A percentile compares a stretch with the other conserved stretches of the same genome.
phyloP scores from a whole-genome alignment of 164 flowering plant genomes.

The Sextonia rubra region DNA sequence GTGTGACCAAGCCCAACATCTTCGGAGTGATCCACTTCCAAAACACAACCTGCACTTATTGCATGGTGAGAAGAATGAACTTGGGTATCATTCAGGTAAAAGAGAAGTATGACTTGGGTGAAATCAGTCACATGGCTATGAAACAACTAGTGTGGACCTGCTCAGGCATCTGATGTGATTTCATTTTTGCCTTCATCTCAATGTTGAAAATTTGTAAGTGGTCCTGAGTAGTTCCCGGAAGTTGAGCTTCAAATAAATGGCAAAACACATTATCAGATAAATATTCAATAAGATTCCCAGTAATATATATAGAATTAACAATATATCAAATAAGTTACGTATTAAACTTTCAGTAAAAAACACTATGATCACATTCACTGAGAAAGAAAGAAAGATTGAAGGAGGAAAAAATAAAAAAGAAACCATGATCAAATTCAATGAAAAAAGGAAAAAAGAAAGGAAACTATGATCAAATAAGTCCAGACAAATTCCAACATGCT shows the following conservation, averaged over 20 bases:
- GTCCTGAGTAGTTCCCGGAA: slow-evolving; percentile 94
- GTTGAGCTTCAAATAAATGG: slow-evolving; percentile 66
- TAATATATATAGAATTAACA: background rate
- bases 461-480: no score
- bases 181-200: slow-evolving; percentile 88
- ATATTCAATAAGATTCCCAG: background rate
- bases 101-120: background rate
- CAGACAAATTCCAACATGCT: no score
- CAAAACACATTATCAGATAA: slow-evolving; percentile 16
- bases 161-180: slow-evolving; percentile 98
- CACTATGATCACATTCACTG: background rate
- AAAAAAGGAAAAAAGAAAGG: no score
- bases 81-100: no score
- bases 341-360: background rate
- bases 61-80: background rate
- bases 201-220: slow-evolving; percentile 96
- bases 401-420: no score
- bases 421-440: background rate
- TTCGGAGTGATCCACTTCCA: slow-evolving; percentile 98
- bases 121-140: background rate
- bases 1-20: slow-evolving; percentile 91
- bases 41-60: slow-evolving; percentile 62
- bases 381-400: no score
- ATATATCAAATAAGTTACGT: background rate
- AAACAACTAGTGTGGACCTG: slow-evolving; percentile 40